Evolutionary conservation across 371 early-diverging fungal genomes (phyloP).

Genomic region (Mortierella sp.): DNA sequence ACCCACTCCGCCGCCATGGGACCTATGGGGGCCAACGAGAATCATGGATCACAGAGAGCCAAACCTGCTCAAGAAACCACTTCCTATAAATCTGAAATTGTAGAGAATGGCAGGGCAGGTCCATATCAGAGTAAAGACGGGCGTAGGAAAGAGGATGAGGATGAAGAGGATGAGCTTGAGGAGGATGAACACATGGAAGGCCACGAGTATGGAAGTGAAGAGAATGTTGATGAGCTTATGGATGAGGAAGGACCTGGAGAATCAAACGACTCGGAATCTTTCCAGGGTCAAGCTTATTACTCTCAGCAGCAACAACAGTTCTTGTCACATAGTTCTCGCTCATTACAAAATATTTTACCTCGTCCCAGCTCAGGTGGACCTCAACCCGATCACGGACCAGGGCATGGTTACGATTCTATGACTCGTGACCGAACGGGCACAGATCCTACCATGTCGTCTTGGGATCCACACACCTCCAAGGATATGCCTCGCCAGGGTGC

Average conservation of each 20-base stretch:
- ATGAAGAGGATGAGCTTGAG: slow-evolving; percentile 7
- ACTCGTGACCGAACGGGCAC: slow-evolving; percentile 5
- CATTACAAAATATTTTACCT: slow-evolving; percentile 18
- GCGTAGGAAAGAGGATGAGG: not conserved
- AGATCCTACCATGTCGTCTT: not conserved
- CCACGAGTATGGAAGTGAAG: slow-evolving; percentile 7
- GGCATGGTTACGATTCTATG: not conserved
- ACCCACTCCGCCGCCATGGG: slow-evolving; percentile 27
- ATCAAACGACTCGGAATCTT: not conserved
- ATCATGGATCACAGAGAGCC: slow-evolving; percentile 14
- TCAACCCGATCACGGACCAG: slow-evolving; percentile 6
- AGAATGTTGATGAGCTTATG: slow-evolving; percentile 52
- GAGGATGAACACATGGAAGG: slow-evolving; percentile 2
- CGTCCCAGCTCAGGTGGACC: slow-evolving; percentile 6
- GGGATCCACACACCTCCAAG: slow-evolving; percentile 4
- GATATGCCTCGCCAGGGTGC: slow-evolving; percentile 14
- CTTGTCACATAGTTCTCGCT: slow-evolving; percentile 3
- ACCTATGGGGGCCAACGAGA: slow-evolving; percentile 22
- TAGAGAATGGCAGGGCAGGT: not conserved
- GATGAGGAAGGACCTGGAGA: slow-evolving; percentile 42
- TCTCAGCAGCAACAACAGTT: slow-evolving; percentile 19
- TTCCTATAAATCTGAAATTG: not conserved
- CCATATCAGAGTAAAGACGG: slow-evolving; percentile 8
- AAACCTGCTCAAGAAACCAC: not conserved
- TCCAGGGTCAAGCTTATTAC: not conserved